A percentile compares a stretch with the other conserved stretches of the same genome.
Evolutionary conservation across 352 stramenopile genomes (phyloP).

Genomic region (Phytopythium vexans): DNA sequence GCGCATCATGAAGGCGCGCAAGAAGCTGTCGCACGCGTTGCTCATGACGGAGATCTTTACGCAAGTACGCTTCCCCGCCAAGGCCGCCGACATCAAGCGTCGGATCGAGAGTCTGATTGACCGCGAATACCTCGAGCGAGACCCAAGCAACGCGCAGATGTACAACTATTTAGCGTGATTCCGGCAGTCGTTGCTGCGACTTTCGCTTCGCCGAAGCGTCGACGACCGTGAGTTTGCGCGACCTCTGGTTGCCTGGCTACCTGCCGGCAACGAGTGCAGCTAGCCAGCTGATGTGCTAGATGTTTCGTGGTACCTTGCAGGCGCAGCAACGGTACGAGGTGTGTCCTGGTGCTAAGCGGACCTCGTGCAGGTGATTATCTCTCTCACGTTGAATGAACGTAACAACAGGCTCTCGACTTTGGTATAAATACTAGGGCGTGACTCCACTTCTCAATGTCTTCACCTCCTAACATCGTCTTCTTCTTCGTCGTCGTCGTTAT

Average conservation of each 20-base stretch:
- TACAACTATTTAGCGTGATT: constrained; percentile 85
- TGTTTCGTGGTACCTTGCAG: too few relatives aligned
- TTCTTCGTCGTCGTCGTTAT: constrained; percentile 19
- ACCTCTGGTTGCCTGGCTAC: too few relatives aligned
- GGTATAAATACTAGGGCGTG: too few relatives aligned
- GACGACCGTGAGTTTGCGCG: too few relatives aligned
- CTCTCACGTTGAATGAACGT: constrained; percentile 20
- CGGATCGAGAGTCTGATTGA: constrained; percentile 90
- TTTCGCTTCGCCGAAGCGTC: too few relatives aligned
- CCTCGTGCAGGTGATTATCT: not conserved
- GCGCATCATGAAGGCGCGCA: constrained; percentile 99
- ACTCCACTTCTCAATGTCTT: too few relatives aligned
- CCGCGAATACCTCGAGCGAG: constrained; percentile 85
- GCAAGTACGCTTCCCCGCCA: constrained; percentile 89
- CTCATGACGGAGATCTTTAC: constrained; percentile 96
- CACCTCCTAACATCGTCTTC: constrained; percentile 6
- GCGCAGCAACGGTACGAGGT: too few relatives aligned
- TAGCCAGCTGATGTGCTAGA: too few relatives aligned
- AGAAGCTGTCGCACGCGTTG: constrained; percentile 93
- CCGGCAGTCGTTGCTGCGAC: too few relatives aligned
- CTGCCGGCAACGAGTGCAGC: too few relatives aligned
- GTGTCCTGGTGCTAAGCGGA: too few relatives aligned
- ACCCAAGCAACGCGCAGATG: constrained; percentile 74
- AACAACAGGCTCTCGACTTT: too few relatives aligned
- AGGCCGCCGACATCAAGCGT: constrained; percentile 82